Conservation (phyloP, 495 filamentous ascomycete species). For the Xylaria bambusicola region DNA sequence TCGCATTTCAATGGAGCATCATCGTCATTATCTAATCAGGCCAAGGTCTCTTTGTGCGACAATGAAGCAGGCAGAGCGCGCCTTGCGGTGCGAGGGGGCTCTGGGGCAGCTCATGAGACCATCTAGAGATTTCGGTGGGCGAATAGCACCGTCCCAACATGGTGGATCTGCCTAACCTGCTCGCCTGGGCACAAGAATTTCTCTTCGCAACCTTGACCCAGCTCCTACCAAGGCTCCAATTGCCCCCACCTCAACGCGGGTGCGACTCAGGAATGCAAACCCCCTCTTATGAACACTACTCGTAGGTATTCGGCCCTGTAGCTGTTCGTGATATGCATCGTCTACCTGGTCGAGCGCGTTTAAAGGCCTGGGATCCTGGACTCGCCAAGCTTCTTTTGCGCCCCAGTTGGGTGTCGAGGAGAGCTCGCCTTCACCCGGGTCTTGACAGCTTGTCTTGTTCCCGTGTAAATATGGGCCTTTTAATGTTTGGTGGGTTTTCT, state of each 20-base stretch:
- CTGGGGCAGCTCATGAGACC: constrained; percentile 17
- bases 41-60: constrained; percentile 12
- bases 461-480: background rate
- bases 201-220: background rate
- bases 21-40: constrained; percentile 18
- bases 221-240: background rate
- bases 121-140: constrained; percentile 17
- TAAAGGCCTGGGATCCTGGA: no score
- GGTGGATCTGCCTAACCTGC: background rate
- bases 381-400: constrained; percentile 5
- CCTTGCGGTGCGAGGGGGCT: background rate
- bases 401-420: no score
- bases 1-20: background rate
- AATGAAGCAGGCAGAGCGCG: background rate
- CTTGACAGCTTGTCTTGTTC: background rate
- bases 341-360: background rate
- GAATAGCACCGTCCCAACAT: constrained; percentile 4
- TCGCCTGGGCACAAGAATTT: no score
- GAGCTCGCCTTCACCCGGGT: no score
- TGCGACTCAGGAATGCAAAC: background rate
- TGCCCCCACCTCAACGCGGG: background rate
- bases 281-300: background rate
- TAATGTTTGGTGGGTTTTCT: background rate
- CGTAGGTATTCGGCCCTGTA: no score
- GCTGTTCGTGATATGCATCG: background rate